Conservation (phyloP, 129 eudicot genomes). For the Lactuca saligna region DNA sequence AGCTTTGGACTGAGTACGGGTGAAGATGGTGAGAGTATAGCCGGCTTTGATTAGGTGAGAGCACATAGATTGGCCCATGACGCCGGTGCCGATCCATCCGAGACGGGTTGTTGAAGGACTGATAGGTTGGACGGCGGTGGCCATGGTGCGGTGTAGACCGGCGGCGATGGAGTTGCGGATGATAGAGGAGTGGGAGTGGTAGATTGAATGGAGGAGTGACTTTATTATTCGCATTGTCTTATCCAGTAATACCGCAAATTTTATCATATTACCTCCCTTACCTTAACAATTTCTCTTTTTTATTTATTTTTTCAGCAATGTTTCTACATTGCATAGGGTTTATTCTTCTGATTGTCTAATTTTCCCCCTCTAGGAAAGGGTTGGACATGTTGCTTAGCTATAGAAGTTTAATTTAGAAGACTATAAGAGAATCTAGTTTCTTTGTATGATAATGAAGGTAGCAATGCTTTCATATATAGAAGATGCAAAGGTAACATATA, state of each 20-base stretch:
- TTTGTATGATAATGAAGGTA: too few relatives aligned
- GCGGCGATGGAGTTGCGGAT: slow-evolving; percentile 19
- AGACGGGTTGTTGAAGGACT: slow-evolving; percentile 65
- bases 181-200: slow-evolving; percentile 18
- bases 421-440: too few relatives aligned
- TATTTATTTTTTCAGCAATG: too few relatives aligned
- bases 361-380: too few relatives aligned
- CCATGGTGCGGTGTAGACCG: slow-evolving; percentile 51
- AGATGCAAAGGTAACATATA: too few relatives aligned
- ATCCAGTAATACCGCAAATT: background rate
- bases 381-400: too few relatives aligned
- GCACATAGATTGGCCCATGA: slow-evolving; percentile 97
- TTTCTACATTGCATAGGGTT: too few relatives aligned
- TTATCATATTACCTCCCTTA: background rate
- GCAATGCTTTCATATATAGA: too few relatives aligned
- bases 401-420: too few relatives aligned
- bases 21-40: slow-evolving; percentile 84
- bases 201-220: slow-evolving; percentile 33
- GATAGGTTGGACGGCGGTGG: slow-evolving; percentile 39
- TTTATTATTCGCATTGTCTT: slow-evolving; percentile 18
- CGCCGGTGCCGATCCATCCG: slow-evolving; percentile 99
- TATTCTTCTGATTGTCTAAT: too few relatives aligned
- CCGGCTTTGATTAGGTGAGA: slow-evolving; percentile 84
- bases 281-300: too few relatives aligned
- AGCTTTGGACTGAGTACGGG: slow-evolving; percentile 93